Base-by-base conservation (phyloP, 2,329 filamentous ascomycete species). In the Salinomyces thailandicus region DNA sequence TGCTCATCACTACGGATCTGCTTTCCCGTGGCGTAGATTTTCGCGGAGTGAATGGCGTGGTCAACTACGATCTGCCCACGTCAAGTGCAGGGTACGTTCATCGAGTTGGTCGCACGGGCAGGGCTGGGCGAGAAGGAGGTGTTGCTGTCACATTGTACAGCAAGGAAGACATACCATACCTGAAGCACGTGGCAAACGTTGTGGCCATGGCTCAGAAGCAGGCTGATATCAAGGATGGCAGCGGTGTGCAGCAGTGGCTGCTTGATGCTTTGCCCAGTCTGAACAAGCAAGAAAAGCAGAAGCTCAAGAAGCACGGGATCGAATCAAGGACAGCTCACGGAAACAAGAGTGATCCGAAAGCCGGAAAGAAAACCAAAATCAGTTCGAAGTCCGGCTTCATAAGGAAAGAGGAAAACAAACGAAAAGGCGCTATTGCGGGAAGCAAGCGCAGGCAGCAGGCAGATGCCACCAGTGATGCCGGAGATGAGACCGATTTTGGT, bases 41-140 rank as follows among this genome's bases (percentile, higher is more conserved):
- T 64, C 78, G 83, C 6, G 91, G 91, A 33, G 79, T 98, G 45
- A 95, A 95, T 53, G 86, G 87, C 31, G 87, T 98, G 0, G 83
- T 98, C 35, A 98, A 96, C 62, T 98, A 95, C 63, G 91, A 98
- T 59, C 85, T 95, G 6, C 91, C 91, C 0, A 85, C 80, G n/a
- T 87, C 83, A 0, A 81, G 82, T 4, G 89, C 87, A 0, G 78
- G 77, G 1, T 98, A 98, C 55, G 82, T 98, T 5, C 91, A 98
- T 62, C 83, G 91, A 8, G 86, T 91, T 0, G 91, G 91, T 0
- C 75, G 91, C 31, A 96, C 91, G 0, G 91, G 89, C 0, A 74
- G 91, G 15, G 91, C 87, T 0, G 91, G 91, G 0, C 74, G 87
- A 16, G 77, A 83, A 52, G 87, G 87, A 14, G 91, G 91, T 32